These are phyloP conservation scores for Suillus paluster DNA, from an alignment of 768 basidiomycete species.

Conservation along the genomic window DNA sequence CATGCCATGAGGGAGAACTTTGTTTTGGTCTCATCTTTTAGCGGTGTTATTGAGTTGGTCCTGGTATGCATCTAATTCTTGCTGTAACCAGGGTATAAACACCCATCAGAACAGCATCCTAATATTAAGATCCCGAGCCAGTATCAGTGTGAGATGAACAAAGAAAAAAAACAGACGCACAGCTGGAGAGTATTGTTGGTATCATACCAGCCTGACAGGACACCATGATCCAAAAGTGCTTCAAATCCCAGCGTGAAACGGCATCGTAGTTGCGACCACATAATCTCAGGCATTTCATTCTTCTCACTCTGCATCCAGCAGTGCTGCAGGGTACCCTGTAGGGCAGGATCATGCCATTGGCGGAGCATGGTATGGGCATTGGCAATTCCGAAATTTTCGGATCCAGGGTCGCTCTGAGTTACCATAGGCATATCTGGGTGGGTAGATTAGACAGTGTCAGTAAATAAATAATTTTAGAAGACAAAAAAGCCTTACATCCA, in stretches of 20 bases:
- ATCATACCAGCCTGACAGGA: constrained; percentile 12
- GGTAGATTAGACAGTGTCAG: not conserved
- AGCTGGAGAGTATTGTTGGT: not conserved
- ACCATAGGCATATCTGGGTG: constrained; percentile 40
- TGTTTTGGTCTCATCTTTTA: constrained; percentile 14
- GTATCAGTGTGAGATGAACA: too few species aligned
- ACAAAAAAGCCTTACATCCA: constrained; percentile 24
- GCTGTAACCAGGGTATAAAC: constrained; percentile 21
- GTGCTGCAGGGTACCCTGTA: constrained; percentile 46
- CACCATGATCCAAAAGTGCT: constrained; percentile 33
- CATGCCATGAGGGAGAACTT: constrained; percentile 40
- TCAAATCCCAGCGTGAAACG: constrained; percentile 43
- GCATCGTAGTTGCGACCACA: constrained; percentile 41
- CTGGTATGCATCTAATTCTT: constrained; percentile 9
- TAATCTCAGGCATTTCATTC: constrained; percentile 48
- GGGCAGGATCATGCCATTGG: constrained; percentile 43
- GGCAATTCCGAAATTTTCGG: constrained; percentile 49
- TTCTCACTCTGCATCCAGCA: constrained; percentile 38
- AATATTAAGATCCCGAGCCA: not conserved
- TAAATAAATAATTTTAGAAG: not conserved
- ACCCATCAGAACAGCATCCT: constrained; percentile 48
- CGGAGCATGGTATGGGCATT: constrained; percentile 46
- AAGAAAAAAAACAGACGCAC: too few species aligned
- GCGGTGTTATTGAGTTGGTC: constrained; percentile 10
- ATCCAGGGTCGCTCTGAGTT: constrained; percentile 49